A percentile compares a stretch with the other conserved stretches of the same genome.
Conservation (phyloP, 148 eudicot genomes). For the Rheum nobile region DNA sequence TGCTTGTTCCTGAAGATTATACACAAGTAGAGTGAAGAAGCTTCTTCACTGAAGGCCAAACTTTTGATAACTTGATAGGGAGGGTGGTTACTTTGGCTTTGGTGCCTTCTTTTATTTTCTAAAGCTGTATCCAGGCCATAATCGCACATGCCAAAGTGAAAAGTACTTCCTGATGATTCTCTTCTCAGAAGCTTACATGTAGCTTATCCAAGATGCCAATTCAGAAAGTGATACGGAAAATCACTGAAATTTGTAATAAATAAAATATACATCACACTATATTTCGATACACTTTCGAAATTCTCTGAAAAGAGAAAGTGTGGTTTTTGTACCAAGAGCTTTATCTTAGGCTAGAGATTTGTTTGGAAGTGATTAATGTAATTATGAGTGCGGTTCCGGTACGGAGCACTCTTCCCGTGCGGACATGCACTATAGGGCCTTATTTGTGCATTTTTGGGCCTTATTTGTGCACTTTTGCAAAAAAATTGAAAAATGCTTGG, state of each 20-base stretch:
- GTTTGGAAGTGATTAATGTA: not conserved
- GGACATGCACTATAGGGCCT: no score
- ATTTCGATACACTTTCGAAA: not conserved
- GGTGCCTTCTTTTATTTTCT: not conserved
- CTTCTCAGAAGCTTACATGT: not conserved
- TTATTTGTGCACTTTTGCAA: no score
- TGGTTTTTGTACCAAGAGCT: not conserved
- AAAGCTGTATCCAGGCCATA: slow-evolving; percentile 3
- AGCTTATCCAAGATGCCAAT: not conserved
- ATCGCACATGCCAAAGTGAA: not conserved
- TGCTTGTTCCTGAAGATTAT: not conserved
- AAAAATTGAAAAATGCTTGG: no score
- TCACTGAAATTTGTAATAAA: not conserved
- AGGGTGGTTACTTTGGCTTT: not conserved
- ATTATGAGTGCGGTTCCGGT: no score
- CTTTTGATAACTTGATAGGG: not conserved
- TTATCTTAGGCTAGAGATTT: not conserved
- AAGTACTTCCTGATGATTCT: not conserved
- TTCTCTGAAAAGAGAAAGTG: not conserved
- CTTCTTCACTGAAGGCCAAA: not conserved
- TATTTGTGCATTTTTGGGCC: no score
- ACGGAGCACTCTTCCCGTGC: no score
- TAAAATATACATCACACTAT: not conserved
- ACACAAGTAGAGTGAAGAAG: not conserved
- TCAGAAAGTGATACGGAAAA: no score